A percentile compares a stretch with the other conserved stretches of the same genome.
phyloP scores from a whole-genome alignment of 108 stramenopile genomes.

The Cyclotella atomus region DNA sequence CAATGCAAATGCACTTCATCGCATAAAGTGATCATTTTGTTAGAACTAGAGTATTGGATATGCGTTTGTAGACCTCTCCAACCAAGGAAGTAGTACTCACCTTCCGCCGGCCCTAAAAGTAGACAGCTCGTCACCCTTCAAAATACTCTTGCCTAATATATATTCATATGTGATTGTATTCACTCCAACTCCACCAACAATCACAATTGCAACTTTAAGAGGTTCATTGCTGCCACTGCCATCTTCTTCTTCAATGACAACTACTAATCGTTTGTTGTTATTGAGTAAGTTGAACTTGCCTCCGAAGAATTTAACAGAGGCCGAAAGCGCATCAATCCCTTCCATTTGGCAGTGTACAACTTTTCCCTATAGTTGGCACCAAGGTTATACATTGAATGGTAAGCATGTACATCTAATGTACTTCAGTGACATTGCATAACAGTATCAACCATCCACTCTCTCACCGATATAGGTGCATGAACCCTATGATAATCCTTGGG shows the following conservation, averaged over 20 bases:
- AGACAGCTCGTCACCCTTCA: constrained; percentile 50
- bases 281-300: constrained; percentile 54
- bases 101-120: constrained; percentile 54
- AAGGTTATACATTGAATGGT: background rate
- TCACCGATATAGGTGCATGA: constrained; percentile 45
- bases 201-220: constrained; percentile 32
- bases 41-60: background rate
- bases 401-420: background rate
- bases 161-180: constrained; percentile 46
- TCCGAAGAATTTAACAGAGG: constrained; percentile 58
- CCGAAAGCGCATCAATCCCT: constrained; percentile 31
- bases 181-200: constrained; percentile 53
- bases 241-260: constrained; percentile 38
- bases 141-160: constrained; percentile 31
- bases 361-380: constrained; percentile 25
- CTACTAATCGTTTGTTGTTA: constrained; percentile 48
- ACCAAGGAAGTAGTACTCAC: constrained; percentile 8
- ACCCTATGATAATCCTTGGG: constrained; percentile 56
- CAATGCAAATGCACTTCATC: constrained; percentile 44
- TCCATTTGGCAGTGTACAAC: constrained; percentile 47
- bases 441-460: background rate
- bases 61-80: background rate
- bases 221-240: constrained; percentile 1
- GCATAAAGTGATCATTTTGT: background rate
- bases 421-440: background rate